Evolutionary conservation across 352 stramenopile genomes (phyloP), one percentile per base, ranked within the genome.

Genomic region (Phytophthora quininea): DNA sequence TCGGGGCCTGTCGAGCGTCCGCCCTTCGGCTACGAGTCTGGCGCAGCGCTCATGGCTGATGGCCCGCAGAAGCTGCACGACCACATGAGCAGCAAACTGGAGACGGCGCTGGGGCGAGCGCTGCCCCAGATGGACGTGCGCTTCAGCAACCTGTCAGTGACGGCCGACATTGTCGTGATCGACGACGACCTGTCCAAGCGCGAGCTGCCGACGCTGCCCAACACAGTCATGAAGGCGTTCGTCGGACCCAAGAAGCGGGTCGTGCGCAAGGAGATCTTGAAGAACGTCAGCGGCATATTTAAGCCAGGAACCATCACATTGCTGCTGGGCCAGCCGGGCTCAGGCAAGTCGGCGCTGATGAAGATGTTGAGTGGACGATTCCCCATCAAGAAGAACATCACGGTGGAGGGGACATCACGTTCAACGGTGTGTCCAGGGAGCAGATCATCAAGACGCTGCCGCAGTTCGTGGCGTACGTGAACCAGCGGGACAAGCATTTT

Each of bases 401-500:
- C 43, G 15, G 43, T 49, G 9, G 14, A 49, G 15, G 43, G 43
- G 43, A 49, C 15, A 49, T 49, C 43, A 49, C 43, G 43, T 49
- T 29, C 43, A 49, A 49, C 14, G 43, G 43, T 3, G 43, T 49
- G 43, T 49, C 43, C 4, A 49, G 43, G 15, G 11, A 27, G 43
- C 6, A 19, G 15, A 49, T 49, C 43, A n/a, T 49, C 43, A 27
- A 49, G 43, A 49, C 43, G 8, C 15, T 49, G 43, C 43, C 43
- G 8, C 43, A 49, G 15, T 49, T 49, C 43, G 43, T 49, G 43
- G 43, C 43, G 43, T 49, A 49, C 43, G 43, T 49, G 43, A 49
- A 49, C 14, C 43, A 49, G 43, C 43, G 43, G 10, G 43, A 49
- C 43, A 49, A 49, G 43, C 43, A 49, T n/a, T 49, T 49, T 49